Evolutionary conservation across 331 rosid species (phyloP), one percentile per base, ranked within the genome.

Genomic region (Arachis monticola): DNA sequence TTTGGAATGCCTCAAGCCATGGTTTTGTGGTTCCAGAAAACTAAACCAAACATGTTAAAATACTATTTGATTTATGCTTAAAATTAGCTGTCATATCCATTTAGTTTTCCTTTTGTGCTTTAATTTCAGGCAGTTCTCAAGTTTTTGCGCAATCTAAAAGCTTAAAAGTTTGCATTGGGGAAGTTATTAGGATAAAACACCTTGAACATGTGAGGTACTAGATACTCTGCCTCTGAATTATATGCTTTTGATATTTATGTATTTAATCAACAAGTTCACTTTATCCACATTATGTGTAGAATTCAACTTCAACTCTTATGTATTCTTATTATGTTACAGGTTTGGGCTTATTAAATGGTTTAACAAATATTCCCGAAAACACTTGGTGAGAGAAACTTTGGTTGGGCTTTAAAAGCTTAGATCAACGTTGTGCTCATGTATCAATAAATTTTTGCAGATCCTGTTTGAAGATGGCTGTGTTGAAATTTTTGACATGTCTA

Each of bases 261-360:
- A 13, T 31, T 32, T 68, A 50, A 2, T 42, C 7, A 53, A 27
- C 42, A 42, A 38, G 73, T 58, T 70, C 55, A 47, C 67, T 51
- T 70, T 13, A 46, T 45, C 67, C 57, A 1, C 1, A 8, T 64
- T 59, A 73, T 47, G 12, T 17, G 32, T 67, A 13, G 52, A 46
- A 56, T 79, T 41, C 31, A 77, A 46, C 38, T 59, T 73, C 27
- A 17, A 69, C 60, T 70, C 73, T 46, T 44, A 22, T 66, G 10
- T 53, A 5, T 13, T 63, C 27, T 48, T 64, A 41, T 55, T 51
- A 80, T 85, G 74, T 46, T 83, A 4, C 88, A 91, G 97, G 86
- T 93, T 88, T 65, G 97, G 97, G 70, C 64, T 88, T 63, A 83
- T 91, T 74, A 87, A 81, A 76, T 84, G 86, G 77, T 93, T 88